phyloP scores from a whole-genome alignment of 2,329 filamentous ascomycete species.

The Paecilomyces variotii region DNA sequence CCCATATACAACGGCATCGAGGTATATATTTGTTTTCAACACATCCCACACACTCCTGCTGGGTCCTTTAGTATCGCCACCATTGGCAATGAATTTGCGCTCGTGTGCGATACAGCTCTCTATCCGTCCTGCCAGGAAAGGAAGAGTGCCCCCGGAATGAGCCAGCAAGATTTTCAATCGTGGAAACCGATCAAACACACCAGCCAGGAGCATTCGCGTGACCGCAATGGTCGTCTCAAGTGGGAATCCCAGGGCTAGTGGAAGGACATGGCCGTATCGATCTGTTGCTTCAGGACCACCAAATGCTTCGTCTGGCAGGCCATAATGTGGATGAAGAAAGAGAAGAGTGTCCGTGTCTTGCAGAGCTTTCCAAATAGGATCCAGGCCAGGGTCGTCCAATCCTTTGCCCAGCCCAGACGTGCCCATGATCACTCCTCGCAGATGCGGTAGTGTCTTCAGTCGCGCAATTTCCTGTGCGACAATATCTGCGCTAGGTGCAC shows the following conservation, averaged over 20 bases:
- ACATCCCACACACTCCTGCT: conserved; percentile 55
- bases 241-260: conserved; percentile 78
- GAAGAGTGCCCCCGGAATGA: conserved; percentile 80
- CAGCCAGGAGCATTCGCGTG: conserved; percentile 75
- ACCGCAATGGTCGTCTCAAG: conserved; percentile 90
- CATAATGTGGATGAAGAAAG: conserved; percentile 90
- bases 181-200: conserved; percentile 71
- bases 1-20: conserved; percentile 60
- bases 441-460: conserved; percentile 54
- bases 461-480: conserved; percentile 55
- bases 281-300: conserved; percentile 64
- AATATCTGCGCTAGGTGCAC: conserved; percentile 55
- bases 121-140: conserved; percentile 79
- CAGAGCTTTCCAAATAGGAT: conserved; percentile 64
- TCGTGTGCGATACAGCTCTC: conserved; percentile 84
- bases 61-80: conserved; percentile 53
- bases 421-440: conserved; percentile 81
- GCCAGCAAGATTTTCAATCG: conserved; percentile 68
- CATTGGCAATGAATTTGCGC: conserved; percentile 60
- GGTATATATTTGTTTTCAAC: conserved; percentile 67
- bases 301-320: conserved; percentile 71
- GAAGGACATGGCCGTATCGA: conserved; percentile 78
- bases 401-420: conserved; percentile 73
- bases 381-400: conserved; percentile 66
- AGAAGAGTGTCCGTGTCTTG: conserved; percentile 58